Evolutionary conservation across 2,329 filamentous ascomycete genomes (phyloP).

Genomic region (Neophaeococcomyces aloes): DNA sequence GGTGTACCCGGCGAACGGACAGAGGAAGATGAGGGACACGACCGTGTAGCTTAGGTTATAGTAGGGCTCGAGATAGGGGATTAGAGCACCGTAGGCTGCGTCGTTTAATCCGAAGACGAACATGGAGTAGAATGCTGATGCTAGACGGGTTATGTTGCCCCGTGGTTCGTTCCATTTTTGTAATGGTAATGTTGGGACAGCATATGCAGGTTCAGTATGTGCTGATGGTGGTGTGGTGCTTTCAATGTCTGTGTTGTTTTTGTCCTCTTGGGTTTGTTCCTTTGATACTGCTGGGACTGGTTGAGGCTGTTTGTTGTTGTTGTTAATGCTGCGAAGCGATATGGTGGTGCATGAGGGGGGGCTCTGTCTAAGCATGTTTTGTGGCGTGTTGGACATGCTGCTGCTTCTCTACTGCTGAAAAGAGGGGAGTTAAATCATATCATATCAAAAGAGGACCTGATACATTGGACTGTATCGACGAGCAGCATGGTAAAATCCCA

Average conservation of each 20-base stretch:
- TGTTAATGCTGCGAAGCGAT: too few species aligned
- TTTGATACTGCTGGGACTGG: not conserved
- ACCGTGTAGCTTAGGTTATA: slow-evolving; percentile 34
- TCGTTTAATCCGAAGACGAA: slow-evolving; percentile 6
- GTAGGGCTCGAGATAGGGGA: slow-evolving; percentile 24
- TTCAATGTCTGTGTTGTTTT: slow-evolving; percentile 1
- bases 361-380: too few species aligned
- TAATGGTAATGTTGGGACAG: too few species aligned
- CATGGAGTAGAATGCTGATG: slow-evolving; percentile 36
- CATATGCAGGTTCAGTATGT: slow-evolving; percentile 32
- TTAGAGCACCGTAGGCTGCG: slow-evolving; percentile 5
- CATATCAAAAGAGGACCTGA: too few species aligned
- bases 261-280: not conserved
- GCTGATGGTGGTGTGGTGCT: slow-evolving; percentile 31
- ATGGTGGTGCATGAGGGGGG: too few species aligned
- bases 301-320: not conserved
- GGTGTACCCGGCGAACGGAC: slow-evolving; percentile 40
- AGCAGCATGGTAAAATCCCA: too few species aligned
- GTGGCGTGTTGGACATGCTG: too few species aligned
- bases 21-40: slow-evolving; percentile 39
- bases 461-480: too few species aligned
- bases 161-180: slow-evolving; percentile 56
- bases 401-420: too few species aligned
- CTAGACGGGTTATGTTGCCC: slow-evolving; percentile 48
- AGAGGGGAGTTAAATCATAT: too few species aligned